These are phyloP conservation scores for Saccharomycopsis microspora DNA, from an alignment of 805 yeast genomes.

Conservation along the genomic window DNA sequence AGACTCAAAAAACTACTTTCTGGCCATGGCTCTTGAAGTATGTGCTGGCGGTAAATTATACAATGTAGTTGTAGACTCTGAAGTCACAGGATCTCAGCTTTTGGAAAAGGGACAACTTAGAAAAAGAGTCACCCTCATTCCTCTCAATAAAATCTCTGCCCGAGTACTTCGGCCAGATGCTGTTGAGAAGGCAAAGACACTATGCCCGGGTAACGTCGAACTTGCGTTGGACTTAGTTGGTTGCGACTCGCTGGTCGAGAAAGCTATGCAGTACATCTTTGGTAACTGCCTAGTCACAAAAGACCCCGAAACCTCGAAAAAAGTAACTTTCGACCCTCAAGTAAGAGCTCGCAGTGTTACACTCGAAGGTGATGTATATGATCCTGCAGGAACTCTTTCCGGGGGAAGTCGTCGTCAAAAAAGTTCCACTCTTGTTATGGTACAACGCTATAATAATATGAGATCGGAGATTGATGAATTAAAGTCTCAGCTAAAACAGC, in stretches of 20 bases:
- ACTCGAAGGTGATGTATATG: constrained; percentile 85
- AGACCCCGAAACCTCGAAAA: constrained; percentile 80
- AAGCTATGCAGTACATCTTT: constrained; percentile 86
- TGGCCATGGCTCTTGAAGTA: constrained; percentile 78
- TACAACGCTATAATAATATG: constrained; percentile 51
- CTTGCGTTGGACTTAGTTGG: constrained; percentile 77
- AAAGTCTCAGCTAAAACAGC: constrained; percentile 30
- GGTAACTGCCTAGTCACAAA: constrained; percentile 83
- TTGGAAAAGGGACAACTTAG: constrained; percentile 68
- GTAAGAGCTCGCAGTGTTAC: constrained; percentile 80
- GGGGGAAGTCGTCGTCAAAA: constrained; percentile 78
- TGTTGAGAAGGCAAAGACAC: constrained; percentile 54
- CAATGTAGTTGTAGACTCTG: constrained; percentile 85
- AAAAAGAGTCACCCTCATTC: constrained; percentile 83
- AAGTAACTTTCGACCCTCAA: constrained; percentile 76
- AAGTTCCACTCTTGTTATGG: constrained; percentile 46
- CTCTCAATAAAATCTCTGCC: constrained; percentile 74
- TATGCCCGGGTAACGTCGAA: constrained; percentile 80
- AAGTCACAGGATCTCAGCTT: constrained; percentile 71
- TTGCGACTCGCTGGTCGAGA: constrained; percentile 54
- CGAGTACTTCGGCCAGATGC: constrained; percentile 22
- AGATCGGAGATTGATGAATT: constrained; percentile 28
- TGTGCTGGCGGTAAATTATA: constrained; percentile 89
- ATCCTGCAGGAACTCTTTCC: constrained; percentile 90
- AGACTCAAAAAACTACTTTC: constrained; percentile 40